A percentile compares a stretch with the other conserved stretches of the same genome.
Conservation (phyloP, 2,329 filamentous ascomycete species). For the Coniochaeta sp. region DNA sequence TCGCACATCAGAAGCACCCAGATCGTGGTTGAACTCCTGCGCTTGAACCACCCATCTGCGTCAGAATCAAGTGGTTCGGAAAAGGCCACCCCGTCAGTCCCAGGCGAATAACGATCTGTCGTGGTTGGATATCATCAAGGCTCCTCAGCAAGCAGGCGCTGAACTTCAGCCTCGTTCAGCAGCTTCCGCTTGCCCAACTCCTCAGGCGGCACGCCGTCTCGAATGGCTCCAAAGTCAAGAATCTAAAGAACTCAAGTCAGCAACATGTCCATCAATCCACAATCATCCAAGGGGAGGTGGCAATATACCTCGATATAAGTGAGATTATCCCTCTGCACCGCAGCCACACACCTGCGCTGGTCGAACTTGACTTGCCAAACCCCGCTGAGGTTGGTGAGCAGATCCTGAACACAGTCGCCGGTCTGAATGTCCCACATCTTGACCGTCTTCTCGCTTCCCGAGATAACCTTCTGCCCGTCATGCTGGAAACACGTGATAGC, state of each 20-base stretch:
- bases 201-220: slow-evolving; percentile 74
- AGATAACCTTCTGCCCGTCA: slow-evolving; percentile 93
- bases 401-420: slow-evolving; percentile 85
- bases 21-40: too few relatives aligned
- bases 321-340: slow-evolving; percentile 84
- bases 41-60: too few relatives aligned
- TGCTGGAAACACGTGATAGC: slow-evolving; percentile 99
- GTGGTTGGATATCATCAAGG: slow-evolving; percentile 10
- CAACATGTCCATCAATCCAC: not conserved
- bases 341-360: slow-evolving; percentile 87
- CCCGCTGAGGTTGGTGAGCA: slow-evolving; percentile 88
- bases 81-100: too few relatives aligned
- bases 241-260: slow-evolving; percentile 54
- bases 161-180: slow-evolving; percentile 50
- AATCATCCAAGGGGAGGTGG: slow-evolving; percentile 5
- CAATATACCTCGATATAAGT: slow-evolving; percentile 90
- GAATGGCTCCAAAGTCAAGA: slow-evolving; percentile 89
- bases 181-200: slow-evolving; percentile 73
- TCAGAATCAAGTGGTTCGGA: too few relatives aligned
- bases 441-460: slow-evolving; percentile 86
- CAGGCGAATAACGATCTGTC: not conserved
- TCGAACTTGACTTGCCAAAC: slow-evolving; percentile 99
- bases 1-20: not conserved
- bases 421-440: slow-evolving; percentile 98
- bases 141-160: slow-evolving; percentile 41